Conservation (phyloP, 495 filamentous ascomycete species). For the Evansstolkia leycettana region DNA sequence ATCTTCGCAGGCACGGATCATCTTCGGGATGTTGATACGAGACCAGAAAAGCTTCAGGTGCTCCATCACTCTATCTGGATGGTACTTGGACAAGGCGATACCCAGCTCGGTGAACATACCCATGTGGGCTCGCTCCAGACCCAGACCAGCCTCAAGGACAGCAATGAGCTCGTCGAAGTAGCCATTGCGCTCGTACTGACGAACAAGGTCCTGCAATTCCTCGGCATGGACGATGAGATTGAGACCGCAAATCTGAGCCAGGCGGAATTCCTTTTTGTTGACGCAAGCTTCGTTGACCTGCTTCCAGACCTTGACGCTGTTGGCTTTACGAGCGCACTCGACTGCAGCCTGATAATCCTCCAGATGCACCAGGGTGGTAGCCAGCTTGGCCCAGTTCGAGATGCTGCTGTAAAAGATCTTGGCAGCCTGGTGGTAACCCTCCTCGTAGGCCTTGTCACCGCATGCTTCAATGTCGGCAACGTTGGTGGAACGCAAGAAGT, state of each 20-base stretch:
- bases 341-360: conserved; percentile 97
- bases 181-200: conserved; percentile 91
- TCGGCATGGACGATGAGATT: conserved; percentile 98
- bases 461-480: conserved; percentile 92
- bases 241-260: conserved; percentile 97
- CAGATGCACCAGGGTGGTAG: conserved; percentile 90
- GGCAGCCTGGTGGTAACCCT: conserved; percentile 88
- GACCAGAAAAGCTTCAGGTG: conserved; percentile 99
- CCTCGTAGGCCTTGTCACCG: conserved; percentile 93
- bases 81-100: conserved; percentile 91
- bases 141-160: conserved; percentile 89
- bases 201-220: conserved; percentile 84
- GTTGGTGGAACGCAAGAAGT: conserved; percentile 89
- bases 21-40: conserved; percentile 96
- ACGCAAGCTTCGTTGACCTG: conserved; percentile 97
- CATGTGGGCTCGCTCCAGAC: conserved; percentile 81
- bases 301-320: conserved; percentile 99
- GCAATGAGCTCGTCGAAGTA: conserved; percentile 98
- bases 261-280: conserved; percentile 96
- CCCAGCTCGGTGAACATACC: conserved; percentile 97
- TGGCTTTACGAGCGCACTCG: conserved; percentile 96
- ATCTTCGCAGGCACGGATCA: conserved; percentile 91
- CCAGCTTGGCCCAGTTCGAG: conserved; percentile 99
- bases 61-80: conserved; percentile 94
- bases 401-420: conserved; percentile 99